Evolutionary conservation across 805 yeast genomes (phyloP).

Genomic region (Myxozyma lipomycoides): DNA sequence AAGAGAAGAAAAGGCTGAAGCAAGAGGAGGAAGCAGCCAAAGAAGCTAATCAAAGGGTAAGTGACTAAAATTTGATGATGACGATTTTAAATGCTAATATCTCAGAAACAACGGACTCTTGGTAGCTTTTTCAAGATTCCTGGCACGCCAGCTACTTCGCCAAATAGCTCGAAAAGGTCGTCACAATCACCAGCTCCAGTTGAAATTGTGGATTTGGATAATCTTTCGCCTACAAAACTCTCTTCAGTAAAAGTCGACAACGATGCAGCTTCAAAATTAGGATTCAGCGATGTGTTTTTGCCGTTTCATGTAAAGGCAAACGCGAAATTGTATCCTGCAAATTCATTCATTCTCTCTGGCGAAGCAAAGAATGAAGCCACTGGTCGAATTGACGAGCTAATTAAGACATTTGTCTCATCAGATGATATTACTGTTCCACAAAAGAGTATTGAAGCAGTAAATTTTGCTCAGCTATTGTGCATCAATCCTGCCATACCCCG

Average conservation of each 20-base stretch:
- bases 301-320: slow-evolving; percentile 36
- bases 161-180: too few species aligned
- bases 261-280: slow-evolving; percentile 9
- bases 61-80: slow-evolving; percentile 2
- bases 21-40: slow-evolving; percentile 6
- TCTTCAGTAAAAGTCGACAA: not conserved
- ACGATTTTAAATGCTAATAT: slow-evolving; percentile 10
- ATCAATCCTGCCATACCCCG: not conserved
- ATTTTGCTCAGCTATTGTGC: slow-evolving; percentile 5
- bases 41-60: slow-evolving; percentile 7
- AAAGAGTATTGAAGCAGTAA: not conserved
- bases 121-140: slow-evolving; percentile 19
- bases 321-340: slow-evolving; percentile 26
- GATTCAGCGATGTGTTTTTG: slow-evolving; percentile 33
- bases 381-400: slow-evolving; percentile 6
- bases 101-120: slow-evolving; percentile 21
- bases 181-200: not conserved
- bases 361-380: slow-evolving; percentile 1
- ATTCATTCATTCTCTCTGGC: slow-evolving; percentile 6
- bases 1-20: slow-evolving; percentile 29
- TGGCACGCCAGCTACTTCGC: slow-evolving; percentile 6
- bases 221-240: not conserved
- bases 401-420: not conserved
- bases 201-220: not conserved
- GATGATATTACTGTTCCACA: slow-evolving; percentile 6